Base-by-base conservation (phyloP, 2,329 filamentous ascomycete species). In the Lecanosticta acicola region DNA sequence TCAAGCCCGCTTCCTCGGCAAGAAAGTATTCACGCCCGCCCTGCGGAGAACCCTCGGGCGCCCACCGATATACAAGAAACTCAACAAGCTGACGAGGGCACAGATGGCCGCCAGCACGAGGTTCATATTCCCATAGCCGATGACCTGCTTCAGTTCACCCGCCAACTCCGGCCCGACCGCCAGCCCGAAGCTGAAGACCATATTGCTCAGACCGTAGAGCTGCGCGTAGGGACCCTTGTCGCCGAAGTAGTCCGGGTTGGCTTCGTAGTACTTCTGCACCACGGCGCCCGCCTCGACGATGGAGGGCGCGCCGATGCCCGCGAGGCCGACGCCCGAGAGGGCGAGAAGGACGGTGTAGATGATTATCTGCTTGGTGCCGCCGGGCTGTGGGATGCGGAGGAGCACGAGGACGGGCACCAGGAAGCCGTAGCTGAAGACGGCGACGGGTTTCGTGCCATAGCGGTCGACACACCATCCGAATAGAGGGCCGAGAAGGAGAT, bases 151-250 rank as follows among this genome's bases (percentile, higher is more conserved):
- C 53, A 81, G 54, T 8, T 57, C 59, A 0, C 80, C 80, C 5
- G 73, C 75, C 40, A 79, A 60, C 11, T 82, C 59, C 0, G 81
- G 81, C 0, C 82, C 82, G 4, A 82, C 43, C 0, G 79, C 76
- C 41, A 84, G 63, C 0, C 82, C 81, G 0, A 69, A 64, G 48
- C 75, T 77, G 60, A 81, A 84, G 0, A 79, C 71, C 70, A 83
- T 74, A n/a, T 74, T 79, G 55, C 79, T 81, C 48, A 84, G 66
- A 2, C 77, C 80, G 59, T 83, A 85, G 0, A 84, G 68, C 62
- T 84, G 81, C 1, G 80, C 80, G 57, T 83, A 83, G 0, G 80
- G 80, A 0, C 77, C 76, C 3, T 75, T 68, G 76, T 50, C 63
- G 0, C 77, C 76, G 52, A 82, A 83, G 41, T 78, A 67, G 0